Evolutionary conservation across 495 filamentous ascomycete species (phyloP).

Genomic region (Podospora sp.): DNA sequence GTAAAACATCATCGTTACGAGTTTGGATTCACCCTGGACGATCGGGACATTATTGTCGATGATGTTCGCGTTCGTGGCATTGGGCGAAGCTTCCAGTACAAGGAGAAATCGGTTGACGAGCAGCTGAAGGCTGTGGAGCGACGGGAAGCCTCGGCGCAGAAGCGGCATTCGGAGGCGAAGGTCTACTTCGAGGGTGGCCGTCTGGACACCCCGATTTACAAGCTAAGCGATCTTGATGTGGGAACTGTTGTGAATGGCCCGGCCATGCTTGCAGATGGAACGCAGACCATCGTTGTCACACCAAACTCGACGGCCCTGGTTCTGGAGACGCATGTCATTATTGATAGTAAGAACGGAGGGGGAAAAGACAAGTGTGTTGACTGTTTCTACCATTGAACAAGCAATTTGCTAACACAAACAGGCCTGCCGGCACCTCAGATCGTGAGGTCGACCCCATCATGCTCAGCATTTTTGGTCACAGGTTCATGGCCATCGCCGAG

Average conservation of each 20-base stretch:
- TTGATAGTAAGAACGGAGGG: slow-evolving; percentile 66
- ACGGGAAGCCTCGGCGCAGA: slow-evolving; percentile 49
- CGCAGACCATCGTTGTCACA: slow-evolving; percentile 92
- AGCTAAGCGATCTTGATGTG: slow-evolving; percentile 73
- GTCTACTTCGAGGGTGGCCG: slow-evolving; percentile 78
- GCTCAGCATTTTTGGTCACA: slow-evolving; percentile 91
- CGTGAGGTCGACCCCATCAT: slow-evolving; percentile 80
- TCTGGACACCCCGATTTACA: slow-evolving; percentile 81
- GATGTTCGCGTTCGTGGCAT: slow-evolving; percentile 90
- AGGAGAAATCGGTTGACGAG: slow-evolving; percentile 78
- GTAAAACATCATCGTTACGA: slow-evolving; percentile 87
- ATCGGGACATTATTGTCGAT: slow-evolving; percentile 88
- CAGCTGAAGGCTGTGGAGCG: slow-evolving; percentile 69
- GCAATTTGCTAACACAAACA: slow-evolving; percentile 9
- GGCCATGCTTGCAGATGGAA: slow-evolving; percentile 90
- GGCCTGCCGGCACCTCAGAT: slow-evolving; percentile 44
- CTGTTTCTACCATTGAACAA: background rate
- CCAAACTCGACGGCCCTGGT: slow-evolving; percentile 75
- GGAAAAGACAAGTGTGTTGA: slow-evolving; percentile 48
- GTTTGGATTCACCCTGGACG: slow-evolving; percentile 89
- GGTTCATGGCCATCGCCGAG: slow-evolving; percentile 99
- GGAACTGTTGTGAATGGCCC: slow-evolving; percentile 82
- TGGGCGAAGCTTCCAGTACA: slow-evolving; percentile 77
- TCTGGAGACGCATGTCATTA: slow-evolving; percentile 71
- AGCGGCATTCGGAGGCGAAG: slow-evolving; percentile 56